These are phyloP conservation scores for Yamadazyma membranifaciens DNA, from an alignment of 1,139 yeast genomes.

Conservation along the genomic window DNA sequence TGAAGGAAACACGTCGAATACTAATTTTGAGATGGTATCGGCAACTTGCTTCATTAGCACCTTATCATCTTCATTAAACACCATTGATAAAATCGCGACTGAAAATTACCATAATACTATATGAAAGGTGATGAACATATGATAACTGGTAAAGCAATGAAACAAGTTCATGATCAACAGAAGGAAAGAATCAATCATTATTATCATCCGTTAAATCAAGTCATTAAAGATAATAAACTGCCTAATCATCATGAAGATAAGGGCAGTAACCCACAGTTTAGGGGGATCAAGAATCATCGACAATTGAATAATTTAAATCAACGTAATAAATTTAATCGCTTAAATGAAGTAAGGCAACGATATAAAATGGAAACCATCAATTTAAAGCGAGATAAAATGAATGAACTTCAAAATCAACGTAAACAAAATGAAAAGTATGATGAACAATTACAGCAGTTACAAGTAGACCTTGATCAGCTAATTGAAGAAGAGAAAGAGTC, in stretches of 20 bases:
- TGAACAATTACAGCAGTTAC: constrained; percentile 18
- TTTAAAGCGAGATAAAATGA: constrained; percentile 23
- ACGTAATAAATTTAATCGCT: constrained; percentile 27
- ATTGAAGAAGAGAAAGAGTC: constrained; percentile 29
- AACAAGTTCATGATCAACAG: constrained; percentile 15
- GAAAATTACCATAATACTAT: background rate
- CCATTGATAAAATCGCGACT: constrained; percentile 1
- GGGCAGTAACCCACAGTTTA: background rate
- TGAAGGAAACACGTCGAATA: constrained; percentile 17
- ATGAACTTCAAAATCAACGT: constrained; percentile 22
- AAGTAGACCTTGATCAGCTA: constrained; percentile 27
- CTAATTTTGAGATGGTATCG: constrained; percentile 13
- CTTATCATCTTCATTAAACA: constrained; percentile 23
- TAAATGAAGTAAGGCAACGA: constrained; percentile 28
- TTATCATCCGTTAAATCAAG: constrained; percentile 21
- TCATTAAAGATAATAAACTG: constrained; percentile 14
- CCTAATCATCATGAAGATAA: background rate
- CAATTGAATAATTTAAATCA: constrained; percentile 15
- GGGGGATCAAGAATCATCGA: constrained; percentile 9
- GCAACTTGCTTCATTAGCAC: constrained; percentile 18
- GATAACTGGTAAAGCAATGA: constrained; percentile 5
- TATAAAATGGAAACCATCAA: constrained; percentile 24
- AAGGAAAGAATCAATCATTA: constrained; percentile 17
- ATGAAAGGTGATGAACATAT: constrained; percentile 2
- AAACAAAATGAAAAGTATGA: constrained; percentile 20